Base-by-base conservation (phyloP, 805 yeast genomes). In the Tetrapisispora fleetii region DNA sequence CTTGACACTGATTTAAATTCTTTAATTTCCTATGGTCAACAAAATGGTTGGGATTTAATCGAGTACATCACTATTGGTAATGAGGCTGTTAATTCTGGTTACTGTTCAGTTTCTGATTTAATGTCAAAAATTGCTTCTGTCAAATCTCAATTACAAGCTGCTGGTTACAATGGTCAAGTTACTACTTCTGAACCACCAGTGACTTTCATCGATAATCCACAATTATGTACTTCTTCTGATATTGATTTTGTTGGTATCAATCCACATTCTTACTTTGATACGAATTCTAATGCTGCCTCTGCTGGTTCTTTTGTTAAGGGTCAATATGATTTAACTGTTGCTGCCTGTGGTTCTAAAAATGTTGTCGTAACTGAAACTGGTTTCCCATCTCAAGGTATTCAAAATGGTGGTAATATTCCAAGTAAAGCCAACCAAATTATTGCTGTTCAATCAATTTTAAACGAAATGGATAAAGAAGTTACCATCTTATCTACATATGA, bases 171-270 rank as follows among this genome's bases (percentile, higher is more conserved):
- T 10, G 96, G 96, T 46, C 60, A 68, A 48, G 74, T 89, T 42
- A 82, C 95, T 21, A 89, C 95, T 18, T 79, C 95, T 49, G 97
- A 90, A 65, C 95, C 96, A 48, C 93, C 96, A n/a, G 83, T 77
- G 14, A 67, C 80, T 18, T 89, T 75, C 65, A 76, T 76, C 60
- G 62, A 70, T 45, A 53, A 84, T 62, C 86, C 95, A 3, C 67
- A 65, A 10, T 74, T 90, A 58, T 90, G 97, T 70, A 74, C 80
- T 0, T 65, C 66, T 32, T 77, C 87, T 6, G 85, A 69, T 14
- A 78, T 89, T 56, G 96, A 88, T 67, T 76, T 84, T 57, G 88
- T 87, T 54, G 95, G 95, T 52, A 77, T 88, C 57, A 89, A 90
- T 65, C 79, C 95, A 24, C 91, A 90, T 65, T 76, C 96, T 4